These are phyloP conservation scores for Nicotiana obtusifolia DNA, from an alignment of 257 asterid genomes.

Conservation along the genomic window DNA sequence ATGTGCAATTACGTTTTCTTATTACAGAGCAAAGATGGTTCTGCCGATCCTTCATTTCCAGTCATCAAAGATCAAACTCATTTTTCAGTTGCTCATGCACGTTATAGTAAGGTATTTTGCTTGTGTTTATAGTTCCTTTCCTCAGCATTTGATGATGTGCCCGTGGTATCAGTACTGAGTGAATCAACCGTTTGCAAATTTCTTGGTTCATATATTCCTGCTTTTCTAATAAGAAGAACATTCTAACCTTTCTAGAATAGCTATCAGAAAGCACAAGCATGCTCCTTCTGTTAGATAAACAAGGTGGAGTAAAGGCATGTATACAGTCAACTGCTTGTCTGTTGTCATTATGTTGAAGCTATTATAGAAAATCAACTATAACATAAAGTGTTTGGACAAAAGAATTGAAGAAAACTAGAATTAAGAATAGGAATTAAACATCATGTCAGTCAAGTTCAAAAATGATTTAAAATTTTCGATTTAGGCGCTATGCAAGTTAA, in stretches of 20 bases:
- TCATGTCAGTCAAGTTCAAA: neutral
- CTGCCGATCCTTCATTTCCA: conserved; percentile 95
- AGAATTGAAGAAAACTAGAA: neutral
- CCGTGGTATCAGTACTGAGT: neutral
- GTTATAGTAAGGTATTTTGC: conserved; percentile 81
- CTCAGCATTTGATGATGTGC: neutral
- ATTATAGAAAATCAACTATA: neutral
- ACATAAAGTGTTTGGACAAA: neutral
- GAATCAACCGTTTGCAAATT: neutral
- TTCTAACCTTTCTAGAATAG: neutral
- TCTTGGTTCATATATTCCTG: neutral
- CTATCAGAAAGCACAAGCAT: neutral
- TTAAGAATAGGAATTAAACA: neutral
- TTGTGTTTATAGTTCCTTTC: neutral
- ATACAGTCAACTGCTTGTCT: neutral
- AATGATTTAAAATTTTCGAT: neutral
- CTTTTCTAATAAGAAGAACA: neutral
- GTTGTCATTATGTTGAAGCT: neutral
- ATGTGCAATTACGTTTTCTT: neutral
- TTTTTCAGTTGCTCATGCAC: conserved; percentile 91
- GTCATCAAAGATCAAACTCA: conserved; percentile 89
- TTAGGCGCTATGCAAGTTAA: neutral
- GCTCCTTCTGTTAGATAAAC: neutral
- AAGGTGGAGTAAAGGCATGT: neutral
- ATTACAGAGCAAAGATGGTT: conserved; percentile 83